phyloP scores from a whole-genome alignment of 75 land plant species.

The Chamaecyparis obtusa region DNA sequence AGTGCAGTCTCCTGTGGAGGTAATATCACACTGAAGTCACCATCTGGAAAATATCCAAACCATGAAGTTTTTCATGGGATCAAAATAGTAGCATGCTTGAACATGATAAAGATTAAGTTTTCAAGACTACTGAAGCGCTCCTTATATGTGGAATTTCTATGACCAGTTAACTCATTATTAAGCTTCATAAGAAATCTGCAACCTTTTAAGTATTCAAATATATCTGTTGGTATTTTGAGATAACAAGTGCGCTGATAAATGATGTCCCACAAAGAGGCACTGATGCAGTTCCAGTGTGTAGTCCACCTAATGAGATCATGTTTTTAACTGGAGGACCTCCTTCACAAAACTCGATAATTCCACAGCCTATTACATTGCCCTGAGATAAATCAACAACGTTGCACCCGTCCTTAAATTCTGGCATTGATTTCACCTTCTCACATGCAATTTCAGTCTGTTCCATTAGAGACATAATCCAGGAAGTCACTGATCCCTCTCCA shows the following conservation, averaged over 20 bases:
- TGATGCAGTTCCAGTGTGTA: too few relatives aligned
- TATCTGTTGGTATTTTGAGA: too few relatives aligned
- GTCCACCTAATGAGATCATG: too few relatives aligned
- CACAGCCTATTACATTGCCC: too few relatives aligned
- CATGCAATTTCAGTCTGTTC: constrained; percentile 62
- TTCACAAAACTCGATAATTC: too few relatives aligned
- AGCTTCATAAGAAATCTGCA: constrained; percentile 91
- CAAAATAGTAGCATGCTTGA: constrained; percentile 74
- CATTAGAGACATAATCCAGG: constrained; percentile 74
- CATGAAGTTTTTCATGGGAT: constrained; percentile 87
- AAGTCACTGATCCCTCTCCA: constrained; percentile 82
- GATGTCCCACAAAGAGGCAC: too few relatives aligned
- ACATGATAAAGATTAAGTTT: constrained; percentile 82
- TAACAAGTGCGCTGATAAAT: too few relatives aligned
- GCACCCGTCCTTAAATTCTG: constrained; percentile 71
- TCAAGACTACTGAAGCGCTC: constrained; percentile 72
- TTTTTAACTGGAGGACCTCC: too few relatives aligned
- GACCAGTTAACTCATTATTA: constrained; percentile 73
- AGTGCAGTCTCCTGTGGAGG: constrained; percentile 76
- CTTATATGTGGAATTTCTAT: constrained; percentile 76
- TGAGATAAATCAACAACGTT: constrained; percentile 94
- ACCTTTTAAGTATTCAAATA: constrained; percentile 56
- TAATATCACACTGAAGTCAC: constrained; percentile 47
- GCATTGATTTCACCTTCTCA: constrained; percentile 61
- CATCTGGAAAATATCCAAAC: constrained; percentile 88